Conservation (phyloP, 139 green algal genomes). For the Chlamydomonas asymmetrica region DNA sequence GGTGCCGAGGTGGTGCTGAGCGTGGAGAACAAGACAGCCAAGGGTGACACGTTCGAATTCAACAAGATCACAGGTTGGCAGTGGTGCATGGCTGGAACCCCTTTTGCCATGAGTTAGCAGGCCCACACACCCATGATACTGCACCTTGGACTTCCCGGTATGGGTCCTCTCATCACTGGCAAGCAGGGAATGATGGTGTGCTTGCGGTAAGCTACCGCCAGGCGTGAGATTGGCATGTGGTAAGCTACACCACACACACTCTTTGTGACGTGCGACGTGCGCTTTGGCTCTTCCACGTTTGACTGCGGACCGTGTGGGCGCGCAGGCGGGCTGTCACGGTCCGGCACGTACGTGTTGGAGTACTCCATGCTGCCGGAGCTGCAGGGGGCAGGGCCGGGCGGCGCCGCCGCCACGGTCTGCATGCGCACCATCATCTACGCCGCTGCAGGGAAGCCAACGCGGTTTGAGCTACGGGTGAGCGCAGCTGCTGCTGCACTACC, state of each 20-base stretch:
- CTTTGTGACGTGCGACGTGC: no score
- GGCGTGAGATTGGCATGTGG: no score
- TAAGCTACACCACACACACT: no score
- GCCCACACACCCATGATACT: not conserved
- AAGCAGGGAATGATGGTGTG: no score
- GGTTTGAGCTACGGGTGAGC: conserved; percentile 48
- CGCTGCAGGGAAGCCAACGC: conserved; percentile 31
- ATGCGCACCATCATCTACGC: conserved; percentile 44
- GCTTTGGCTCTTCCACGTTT: no score
- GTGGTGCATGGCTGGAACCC: not conserved
- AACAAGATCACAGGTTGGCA: conserved; percentile 35
- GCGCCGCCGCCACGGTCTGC: not conserved
- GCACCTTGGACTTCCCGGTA: no score
- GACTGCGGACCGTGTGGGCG: no score
- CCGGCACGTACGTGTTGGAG: conserved; percentile 57
- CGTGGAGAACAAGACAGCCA: conserved; percentile 56
- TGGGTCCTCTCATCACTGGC: no score
- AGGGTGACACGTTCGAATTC: conserved; percentile 61
- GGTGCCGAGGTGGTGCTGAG: conserved; percentile 53
- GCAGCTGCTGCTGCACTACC: not conserved
- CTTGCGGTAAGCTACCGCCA: no score
- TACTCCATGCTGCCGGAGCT: conserved; percentile 57
- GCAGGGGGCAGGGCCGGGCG: not conserved
- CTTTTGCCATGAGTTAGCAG: not conserved
- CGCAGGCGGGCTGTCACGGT: conserved; percentile 30